Percentiles rank a stretch among this genome's conserved stretches.
Evolutionary conservation across 1,139 yeast species (phyloP).

Genomic region (Pichia sp.): DNA sequence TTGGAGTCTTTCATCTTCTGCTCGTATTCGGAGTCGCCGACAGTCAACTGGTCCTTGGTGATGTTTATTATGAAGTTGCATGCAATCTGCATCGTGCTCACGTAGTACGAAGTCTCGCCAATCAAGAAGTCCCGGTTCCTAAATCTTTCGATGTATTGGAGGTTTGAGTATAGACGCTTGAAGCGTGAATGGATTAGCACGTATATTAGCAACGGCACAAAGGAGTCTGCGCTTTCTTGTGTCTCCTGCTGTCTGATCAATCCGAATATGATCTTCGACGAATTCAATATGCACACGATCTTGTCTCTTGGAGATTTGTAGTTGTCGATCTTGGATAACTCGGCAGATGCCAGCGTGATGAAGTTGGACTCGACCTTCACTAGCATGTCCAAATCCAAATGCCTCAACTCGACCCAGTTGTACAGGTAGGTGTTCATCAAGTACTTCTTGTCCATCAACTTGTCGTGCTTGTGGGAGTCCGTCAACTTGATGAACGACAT

Average conservation of each 20-base stretch:
- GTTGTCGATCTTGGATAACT: slow-evolving; percentile 70
- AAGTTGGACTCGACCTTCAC: slow-evolving; percentile 53
- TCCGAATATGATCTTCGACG: slow-evolving; percentile 90
- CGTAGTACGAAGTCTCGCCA: slow-evolving; percentile 86
- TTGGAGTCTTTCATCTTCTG: slow-evolving; percentile 41
- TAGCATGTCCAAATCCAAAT: slow-evolving; percentile 68
- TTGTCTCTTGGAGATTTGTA: slow-evolving; percentile 95
- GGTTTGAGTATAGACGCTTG: slow-evolving; percentile 62
- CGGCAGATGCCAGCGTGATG: slow-evolving; percentile 63
- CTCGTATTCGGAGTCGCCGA: slow-evolving; percentile 53
- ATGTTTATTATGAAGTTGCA: slow-evolving; percentile 67
- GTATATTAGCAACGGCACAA: slow-evolving; percentile 79
- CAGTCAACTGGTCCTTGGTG: slow-evolving; percentile 54
- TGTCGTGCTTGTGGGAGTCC: slow-evolving; percentile 55
- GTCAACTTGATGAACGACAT: slow-evolving; percentile 44
- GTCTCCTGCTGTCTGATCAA: slow-evolving; percentile 54
- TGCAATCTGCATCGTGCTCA: slow-evolving; percentile 82
- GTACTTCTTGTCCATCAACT: slow-evolving; percentile 56
- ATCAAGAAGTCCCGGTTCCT: slow-evolving; percentile 68
- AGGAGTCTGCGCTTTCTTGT: slow-evolving; percentile 83
- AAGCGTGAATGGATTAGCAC: slow-evolving; percentile 69
- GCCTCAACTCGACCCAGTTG: slow-evolving; percentile 70
- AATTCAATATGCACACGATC: slow-evolving; percentile 81
- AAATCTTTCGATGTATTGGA: slow-evolving; percentile 80
- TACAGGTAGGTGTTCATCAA: slow-evolving; percentile 57